Evolutionary conservation across 495 filamentous ascomycete species (phyloP), one percentile per base, ranked within the genome.

Genomic region (Diplogelasinospora grovesii): DNA sequence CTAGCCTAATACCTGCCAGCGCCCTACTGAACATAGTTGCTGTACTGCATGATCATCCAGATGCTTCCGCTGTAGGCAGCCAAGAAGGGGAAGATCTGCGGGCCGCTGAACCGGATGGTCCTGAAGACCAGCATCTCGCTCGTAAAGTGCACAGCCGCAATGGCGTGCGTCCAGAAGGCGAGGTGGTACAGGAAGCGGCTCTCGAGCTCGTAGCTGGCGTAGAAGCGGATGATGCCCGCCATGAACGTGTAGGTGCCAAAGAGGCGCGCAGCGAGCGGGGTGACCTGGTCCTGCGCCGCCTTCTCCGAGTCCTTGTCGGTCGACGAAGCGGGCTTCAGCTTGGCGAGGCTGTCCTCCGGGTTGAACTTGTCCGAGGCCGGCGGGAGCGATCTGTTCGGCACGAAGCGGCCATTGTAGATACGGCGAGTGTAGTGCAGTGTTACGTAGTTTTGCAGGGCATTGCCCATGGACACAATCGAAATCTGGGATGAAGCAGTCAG

Each of bases 241-340:
- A 95, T 59, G 47, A 90, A 73, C 0, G 89, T 96, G 78, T 88
- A 99, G 42, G 87, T 94, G 28, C 87, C 93, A 57, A 97, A 96
- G 8, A 85, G 76, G 37, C 92, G 83, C 5, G 83, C 78, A 18
- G 82, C 82, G 24, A 96, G 78, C 4, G 81, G 70, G 3, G 82
- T 86, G 16, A 80, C 78, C 48, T 77, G 69, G 49, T 73, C 68
- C 47, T 57, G 59, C 14, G 64, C 60, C 14, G 64, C 60, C 57
- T 64, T 60, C 62, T 74, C 59, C 46, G 65, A 37, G 61, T 61
- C 52, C 47, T 68, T 67, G 54, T 68, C 63, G 39, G 70, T 70
- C 22, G 69, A 25, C 38, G 70, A 66, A 2, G 61, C 60, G 22
- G 60, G 65, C 42, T 73, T 66, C 57, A 68, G 48, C 41, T 64